These are phyloP conservation scores for Hyphopichia burtonii DNA, from an alignment of 1,139 yeast species.

Conservation along the genomic window DNA sequence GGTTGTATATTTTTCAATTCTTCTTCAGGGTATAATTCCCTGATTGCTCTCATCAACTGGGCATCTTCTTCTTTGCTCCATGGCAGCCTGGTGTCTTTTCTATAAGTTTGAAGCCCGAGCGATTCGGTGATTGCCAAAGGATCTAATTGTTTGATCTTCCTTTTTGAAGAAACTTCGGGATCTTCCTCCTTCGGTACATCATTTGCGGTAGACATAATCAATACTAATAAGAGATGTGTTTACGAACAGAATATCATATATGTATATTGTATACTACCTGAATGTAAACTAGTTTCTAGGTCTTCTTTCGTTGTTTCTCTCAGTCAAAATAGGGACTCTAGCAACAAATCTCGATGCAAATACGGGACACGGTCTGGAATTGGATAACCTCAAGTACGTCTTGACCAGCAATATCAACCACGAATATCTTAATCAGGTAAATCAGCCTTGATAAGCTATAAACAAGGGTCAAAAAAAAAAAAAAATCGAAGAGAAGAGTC, in stretches of 20 bases:
- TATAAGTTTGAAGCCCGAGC: slow-evolving; percentile 71
- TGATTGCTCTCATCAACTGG: slow-evolving; percentile 38
- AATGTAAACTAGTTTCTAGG: not conserved
- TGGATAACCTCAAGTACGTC: no score
- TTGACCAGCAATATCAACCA: no score
- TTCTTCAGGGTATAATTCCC: slow-evolving; percentile 19
- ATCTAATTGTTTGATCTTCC: slow-evolving; percentile 45
- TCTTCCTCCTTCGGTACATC: not conserved
- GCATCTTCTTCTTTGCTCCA: slow-evolving; percentile 71
- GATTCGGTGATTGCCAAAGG: slow-evolving; percentile 70
- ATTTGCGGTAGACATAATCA: not conserved
- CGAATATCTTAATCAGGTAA: no score
- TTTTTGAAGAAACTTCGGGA: slow-evolving; percentile 3
- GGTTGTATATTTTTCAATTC: slow-evolving; percentile 25
- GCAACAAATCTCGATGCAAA: no score
- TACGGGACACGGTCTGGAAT: no score
- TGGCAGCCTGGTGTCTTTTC: slow-evolving; percentile 60
- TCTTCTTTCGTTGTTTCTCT: no score
- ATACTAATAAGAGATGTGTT: no score
- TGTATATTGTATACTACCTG: not conserved
- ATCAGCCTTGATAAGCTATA: no score
- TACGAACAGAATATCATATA: not conserved
- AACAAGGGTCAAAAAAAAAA: not conserved
- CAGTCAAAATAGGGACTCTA: no score
- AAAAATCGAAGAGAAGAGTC: slow-evolving; percentile 1